Conservation (phyloP, 2,329 filamentous ascomycete genomes). For the Ophiostoma novo-ulmi region DNA sequence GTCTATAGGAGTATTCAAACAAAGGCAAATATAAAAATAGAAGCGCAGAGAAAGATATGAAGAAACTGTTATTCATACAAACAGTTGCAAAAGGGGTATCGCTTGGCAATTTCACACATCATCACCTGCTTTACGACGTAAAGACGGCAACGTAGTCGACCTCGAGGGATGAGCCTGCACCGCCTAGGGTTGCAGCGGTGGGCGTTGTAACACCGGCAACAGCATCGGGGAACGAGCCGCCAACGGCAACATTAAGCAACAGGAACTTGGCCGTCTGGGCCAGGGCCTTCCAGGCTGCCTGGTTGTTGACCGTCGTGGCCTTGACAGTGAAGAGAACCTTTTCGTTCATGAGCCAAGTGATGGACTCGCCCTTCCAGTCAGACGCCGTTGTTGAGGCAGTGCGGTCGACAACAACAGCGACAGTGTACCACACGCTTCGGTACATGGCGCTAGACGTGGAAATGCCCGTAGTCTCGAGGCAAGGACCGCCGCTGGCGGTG, state of each 20-base stretch:
- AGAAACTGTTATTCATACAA: not conserved
- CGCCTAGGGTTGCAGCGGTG: constrained; percentile 42
- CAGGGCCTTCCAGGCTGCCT: constrained; percentile 45
- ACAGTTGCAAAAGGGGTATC: not conserved
- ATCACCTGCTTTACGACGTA: constrained; percentile 16
- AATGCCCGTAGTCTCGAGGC: constrained; percentile 40
- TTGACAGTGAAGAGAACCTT: constrained; percentile 40
- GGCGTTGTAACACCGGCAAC: constrained; percentile 36
- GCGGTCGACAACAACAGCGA: constrained; percentile 48
- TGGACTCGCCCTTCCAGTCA: constrained; percentile 46
- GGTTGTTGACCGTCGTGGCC: constrained; percentile 43
- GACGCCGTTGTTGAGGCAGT: constrained; percentile 32
- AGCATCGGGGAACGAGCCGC: constrained; percentile 41
- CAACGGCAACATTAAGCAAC: constrained; percentile 53
- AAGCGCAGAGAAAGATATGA: not conserved
- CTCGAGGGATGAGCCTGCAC: constrained; percentile 48
- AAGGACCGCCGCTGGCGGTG: constrained; percentile 37
- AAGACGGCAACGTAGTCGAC: constrained; percentile 48
- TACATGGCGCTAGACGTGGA: constrained; percentile 28
- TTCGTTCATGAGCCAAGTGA: constrained; percentile 49
- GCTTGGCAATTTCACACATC: not conserved
- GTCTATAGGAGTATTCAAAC: constrained; percentile 11
- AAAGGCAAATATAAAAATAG: not conserved
- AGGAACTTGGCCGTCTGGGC: constrained; percentile 48
- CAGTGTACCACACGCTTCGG: constrained; percentile 41